Evolutionary conservation across 1,139 yeast genomes (phyloP), one percentile per base, ranked within the genome.

Genomic region (Kurtzmaniella quercitrusa): DNA sequence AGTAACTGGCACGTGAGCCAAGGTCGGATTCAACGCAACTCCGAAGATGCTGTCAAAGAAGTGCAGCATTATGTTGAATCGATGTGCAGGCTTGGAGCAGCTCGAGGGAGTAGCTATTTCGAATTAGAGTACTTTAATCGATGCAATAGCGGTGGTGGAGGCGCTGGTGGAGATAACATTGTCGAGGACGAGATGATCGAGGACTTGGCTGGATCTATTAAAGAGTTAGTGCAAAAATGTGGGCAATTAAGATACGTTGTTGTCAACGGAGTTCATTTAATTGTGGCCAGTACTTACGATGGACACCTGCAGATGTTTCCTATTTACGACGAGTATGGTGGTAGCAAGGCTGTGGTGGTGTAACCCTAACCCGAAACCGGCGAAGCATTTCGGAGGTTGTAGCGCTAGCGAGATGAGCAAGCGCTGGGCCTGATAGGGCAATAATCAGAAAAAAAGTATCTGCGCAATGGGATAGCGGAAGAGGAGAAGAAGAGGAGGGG

Each of bases 201-300:
- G 14, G 14, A 27, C 5, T 16, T 42, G 12, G 17, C 15, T 7
- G 23, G 34, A 14, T 7, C 14, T 11, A 7, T 39, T 8, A 25
- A 38, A 11, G 25, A 15, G 23, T 14, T 15, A 11, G 17, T 33
- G 12, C 16, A 10, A 6, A 10, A 11, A 11, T 43, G 34, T 37
- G 15, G 17, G 8, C 33, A 40, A 10, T 23, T 45, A 18, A 12
- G 25, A 14, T 37, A 45, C 21, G 12, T 45, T 12, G 27, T 39
- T 14, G 18, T 45, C 19, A 43, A 43, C 27, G 47, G 46, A 2
- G 12, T 45, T 5, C 45, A 40, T 25, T 40, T 43, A 21, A 17
- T 25, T 18, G 21, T 44, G 14, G 9, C 25, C 5, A 12, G 17
- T 11, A 39, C 45, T 2, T 44, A 38, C 19, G 47, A 44, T 18